These are phyloP conservation scores for Xylariales sp. DNA, from an alignment of 2,329 filamentous ascomycete species.

Conservation along the genomic window DNA sequence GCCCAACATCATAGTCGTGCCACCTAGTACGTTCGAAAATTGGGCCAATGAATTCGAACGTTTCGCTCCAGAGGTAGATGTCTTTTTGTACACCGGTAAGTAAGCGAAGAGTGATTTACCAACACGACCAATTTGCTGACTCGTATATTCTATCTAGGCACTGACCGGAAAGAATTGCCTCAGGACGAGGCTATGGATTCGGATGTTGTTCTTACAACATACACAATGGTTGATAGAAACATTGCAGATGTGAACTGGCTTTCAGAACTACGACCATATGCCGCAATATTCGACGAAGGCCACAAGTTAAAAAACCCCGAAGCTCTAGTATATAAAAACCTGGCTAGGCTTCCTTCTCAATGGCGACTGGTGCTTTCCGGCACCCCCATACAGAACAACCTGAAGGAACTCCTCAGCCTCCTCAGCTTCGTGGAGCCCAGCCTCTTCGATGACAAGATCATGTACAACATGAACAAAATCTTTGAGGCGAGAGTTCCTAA, in stretches of 20 bases:
- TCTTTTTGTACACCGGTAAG: constrained; percentile 58
- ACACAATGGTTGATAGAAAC: constrained; percentile 51
- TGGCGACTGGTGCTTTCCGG: constrained; percentile 86
- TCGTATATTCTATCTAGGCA: too few relatives aligned
- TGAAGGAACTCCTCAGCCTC: constrained; percentile 85
- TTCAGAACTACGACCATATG: constrained; percentile 42
- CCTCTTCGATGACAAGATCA: constrained; percentile 67
- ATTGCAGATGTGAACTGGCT: constrained; percentile 47
- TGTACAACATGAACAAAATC: constrained; percentile 76
- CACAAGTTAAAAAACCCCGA: constrained; percentile 88
- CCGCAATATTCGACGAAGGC: constrained; percentile 84
- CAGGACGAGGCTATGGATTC: constrained; percentile 63
- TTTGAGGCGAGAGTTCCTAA: constrained; percentile 91
- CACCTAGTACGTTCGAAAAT: constrained; percentile 90
- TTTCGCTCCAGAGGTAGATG: constrained; percentile 74
- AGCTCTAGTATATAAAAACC: constrained; percentile 74
- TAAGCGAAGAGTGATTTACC: too few relatives aligned
- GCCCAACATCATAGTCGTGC: constrained; percentile 83
- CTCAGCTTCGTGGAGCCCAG: constrained; percentile 90
- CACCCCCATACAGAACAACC: constrained; percentile 90
- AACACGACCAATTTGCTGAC: too few relatives aligned
- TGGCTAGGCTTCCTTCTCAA: constrained; percentile 71
- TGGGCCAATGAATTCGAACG: constrained; percentile 88
- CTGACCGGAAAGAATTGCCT: constrained; percentile 60
- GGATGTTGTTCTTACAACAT: constrained; percentile 56